phyloP scores from a whole-genome alignment of 2,329 filamentous ascomycete genomes.

The Arthrinium puccinioides region DNA sequence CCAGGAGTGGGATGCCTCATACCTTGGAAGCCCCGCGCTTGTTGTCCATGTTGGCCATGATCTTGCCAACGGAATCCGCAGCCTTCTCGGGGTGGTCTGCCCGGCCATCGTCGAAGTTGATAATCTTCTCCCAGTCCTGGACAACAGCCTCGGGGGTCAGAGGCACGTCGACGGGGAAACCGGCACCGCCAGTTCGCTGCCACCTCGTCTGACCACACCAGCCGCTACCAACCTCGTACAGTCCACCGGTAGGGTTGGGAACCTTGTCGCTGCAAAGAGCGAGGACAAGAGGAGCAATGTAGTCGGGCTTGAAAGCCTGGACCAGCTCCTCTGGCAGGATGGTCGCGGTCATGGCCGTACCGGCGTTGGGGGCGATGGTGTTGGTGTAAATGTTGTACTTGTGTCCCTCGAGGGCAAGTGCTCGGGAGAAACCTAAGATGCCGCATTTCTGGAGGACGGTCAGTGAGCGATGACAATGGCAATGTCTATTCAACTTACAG shows the following conservation, averaged over 20 bases:
- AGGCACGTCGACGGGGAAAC: conserved; percentile 80
- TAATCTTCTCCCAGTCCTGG: conserved; percentile 69
- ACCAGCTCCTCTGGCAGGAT: conserved; percentile 97
- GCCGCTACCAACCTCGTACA: conserved; percentile 92
- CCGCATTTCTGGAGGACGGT: conserved; percentile 60
- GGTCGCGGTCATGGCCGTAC: conserved; percentile 88
- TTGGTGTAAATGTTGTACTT: conserved; percentile 99
- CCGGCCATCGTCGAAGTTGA: conserved; percentile 80
- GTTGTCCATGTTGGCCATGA: conserved; percentile 79
- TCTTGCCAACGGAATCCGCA: conserved; percentile 69
- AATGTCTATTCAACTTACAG: conserved; percentile 44
- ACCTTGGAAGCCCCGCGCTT: conserved; percentile 52
- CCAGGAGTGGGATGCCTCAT: conserved; percentile 34
- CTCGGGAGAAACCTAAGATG: conserved; percentile 91
- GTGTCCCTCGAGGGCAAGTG: conserved; percentile 82
- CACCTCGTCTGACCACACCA: conserved; percentile 91
- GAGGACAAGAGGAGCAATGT: conserved; percentile 88
- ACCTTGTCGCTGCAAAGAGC: conserved; percentile 80
- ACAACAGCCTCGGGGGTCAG: conserved; percentile 80
- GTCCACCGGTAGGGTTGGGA: conserved; percentile 74
- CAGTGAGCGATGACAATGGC: conserved; percentile 10
- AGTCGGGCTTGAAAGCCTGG: conserved; percentile 98
- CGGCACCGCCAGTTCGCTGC: conserved; percentile 84
- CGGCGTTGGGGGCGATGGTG: conserved; percentile 95
- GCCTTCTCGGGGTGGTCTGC: conserved; percentile 79